Evolutionary conservation across 2,329 filamentous ascomycete species (phyloP).

Genomic region (Pseudopyrenochaeta lycopersici): DNA sequence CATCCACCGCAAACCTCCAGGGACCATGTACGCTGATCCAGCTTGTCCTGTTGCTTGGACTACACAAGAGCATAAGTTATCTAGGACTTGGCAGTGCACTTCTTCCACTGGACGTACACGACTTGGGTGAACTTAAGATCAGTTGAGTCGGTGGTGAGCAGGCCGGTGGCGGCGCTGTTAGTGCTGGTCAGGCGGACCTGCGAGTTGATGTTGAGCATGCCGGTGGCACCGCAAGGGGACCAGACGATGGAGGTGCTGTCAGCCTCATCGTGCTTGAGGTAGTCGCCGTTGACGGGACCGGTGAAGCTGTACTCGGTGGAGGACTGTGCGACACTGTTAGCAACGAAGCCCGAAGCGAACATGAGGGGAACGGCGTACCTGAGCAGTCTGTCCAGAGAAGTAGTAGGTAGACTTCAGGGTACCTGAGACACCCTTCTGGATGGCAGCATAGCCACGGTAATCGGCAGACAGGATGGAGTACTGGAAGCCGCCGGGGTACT

Average conservation of each 20-base stretch:
- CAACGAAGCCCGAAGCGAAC: not conserved
- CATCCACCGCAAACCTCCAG: constrained; percentile 5
- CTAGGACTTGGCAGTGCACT: constrained; percentile 38
- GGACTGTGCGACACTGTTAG: constrained; percentile 34
- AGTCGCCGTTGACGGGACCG: constrained; percentile 49
- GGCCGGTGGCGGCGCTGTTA: constrained; percentile 45
- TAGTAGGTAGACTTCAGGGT: constrained; percentile 64
- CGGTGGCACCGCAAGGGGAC: constrained; percentile 61
- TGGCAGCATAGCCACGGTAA: constrained; percentile 61
- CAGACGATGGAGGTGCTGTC: constrained; percentile 59
- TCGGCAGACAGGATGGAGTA: constrained; percentile 62
- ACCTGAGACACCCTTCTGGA: constrained; percentile 58
- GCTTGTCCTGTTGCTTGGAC: constrained; percentile 10
- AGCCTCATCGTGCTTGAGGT: constrained; percentile 53
- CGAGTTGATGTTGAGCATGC: constrained; percentile 64
- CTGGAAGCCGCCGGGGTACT: constrained; percentile 63
- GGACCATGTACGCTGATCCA: constrained; percentile 14
- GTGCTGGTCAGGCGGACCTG: constrained; percentile 54
- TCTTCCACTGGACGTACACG: constrained; percentile 57
- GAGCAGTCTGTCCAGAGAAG: constrained; percentile 58
- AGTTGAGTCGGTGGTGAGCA: constrained; percentile 60
- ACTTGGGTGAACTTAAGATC: constrained; percentile 58
- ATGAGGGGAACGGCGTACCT: constrained; percentile 40
- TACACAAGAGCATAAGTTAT: constrained; percentile 19
- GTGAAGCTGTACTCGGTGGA: constrained; percentile 52